Percentiles rank a stretch among this genome's conserved stretches.
phyloP scores from a whole-genome alignment of 2,329 filamentous ascomycete genomes.

The Fusarium drepaniforme region DNA sequence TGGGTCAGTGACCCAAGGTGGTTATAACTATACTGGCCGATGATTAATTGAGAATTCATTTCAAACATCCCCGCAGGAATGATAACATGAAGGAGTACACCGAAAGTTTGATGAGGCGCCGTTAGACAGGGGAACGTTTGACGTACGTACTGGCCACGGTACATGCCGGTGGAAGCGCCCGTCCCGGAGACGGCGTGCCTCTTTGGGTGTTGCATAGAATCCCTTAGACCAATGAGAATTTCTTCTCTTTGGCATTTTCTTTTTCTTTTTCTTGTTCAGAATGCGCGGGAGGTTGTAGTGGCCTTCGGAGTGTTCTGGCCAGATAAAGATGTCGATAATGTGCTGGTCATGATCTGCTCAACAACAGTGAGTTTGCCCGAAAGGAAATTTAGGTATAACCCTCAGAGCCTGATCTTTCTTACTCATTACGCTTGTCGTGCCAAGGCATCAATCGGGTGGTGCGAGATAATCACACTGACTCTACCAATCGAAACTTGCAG shows the following conservation, averaged over 20 bases:
- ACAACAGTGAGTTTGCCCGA: background rate
- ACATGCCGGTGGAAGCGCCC: background rate
- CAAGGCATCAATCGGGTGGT: background rate
- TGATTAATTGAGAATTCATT: background rate
- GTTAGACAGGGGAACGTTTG: background rate
- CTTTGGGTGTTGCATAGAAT: background rate
- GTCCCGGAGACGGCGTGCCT: background rate
- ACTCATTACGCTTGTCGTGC: background rate
- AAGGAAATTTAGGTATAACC: background rate
- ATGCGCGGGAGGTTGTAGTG: background rate
- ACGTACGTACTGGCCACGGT: background rate
- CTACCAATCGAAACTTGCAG: background rate
- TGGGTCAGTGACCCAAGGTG: background rate
- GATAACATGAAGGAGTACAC: background rate
- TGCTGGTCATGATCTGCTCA: background rate
- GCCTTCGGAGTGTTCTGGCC: background rate
- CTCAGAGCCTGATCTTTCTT: background rate
- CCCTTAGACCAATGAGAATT: background rate
- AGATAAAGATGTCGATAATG: background rate
- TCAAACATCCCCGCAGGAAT: background rate
- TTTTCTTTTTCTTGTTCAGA: background rate
- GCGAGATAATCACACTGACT: background rate
- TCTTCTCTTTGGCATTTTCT: background rate
- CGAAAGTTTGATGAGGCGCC: background rate
- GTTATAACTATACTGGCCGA: background rate